Evolutionary conservation across 2,329 filamentous ascomycete species (phyloP), one percentile per base, ranked within the genome.

Genomic region (Fusarium illudens): DNA sequence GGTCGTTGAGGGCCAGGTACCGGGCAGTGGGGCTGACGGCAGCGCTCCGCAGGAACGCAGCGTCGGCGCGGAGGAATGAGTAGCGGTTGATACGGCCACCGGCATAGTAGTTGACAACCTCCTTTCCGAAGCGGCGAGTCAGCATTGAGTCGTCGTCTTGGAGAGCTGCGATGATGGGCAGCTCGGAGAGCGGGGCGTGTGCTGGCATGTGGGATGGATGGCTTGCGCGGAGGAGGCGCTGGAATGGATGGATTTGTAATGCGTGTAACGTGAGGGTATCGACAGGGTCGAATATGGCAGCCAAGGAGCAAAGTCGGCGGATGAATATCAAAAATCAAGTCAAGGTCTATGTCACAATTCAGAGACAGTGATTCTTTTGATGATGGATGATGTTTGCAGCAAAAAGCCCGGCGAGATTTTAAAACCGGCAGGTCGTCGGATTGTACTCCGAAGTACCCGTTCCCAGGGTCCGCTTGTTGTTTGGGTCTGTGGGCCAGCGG

Each of bases 51-150:
- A 96, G 85, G 76, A 95, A 96, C n/a, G 77, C 76, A 70, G 89
- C 83, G 78, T 95, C 90, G 44, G 84, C 80, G 46, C 92, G 89
- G 25, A 96, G 83, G 79, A 95, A 96, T 15, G 91, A 92, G 48
- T 94, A 86, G 46, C 92, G 89, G 81, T 96, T 95, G 60, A 95
- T 80, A 7, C 90, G 91, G 57, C 87, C 90, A 70, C 92, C 91
- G 51, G 91, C 89, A 80, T 94, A 96, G 86, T 96, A 96, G 80
- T 95, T 96, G 76, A 90, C 86, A 65, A 92, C 84, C 79, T 95
- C 92, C 70, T 87, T 89, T 78, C 92, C 92, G 79, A 94, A 95
- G 76, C 90, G 92, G 62, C 87, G 84, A 71, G 89, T 88, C 73
- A 96, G 83, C 89, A 93, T 93, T 12, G 86, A 88, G 78, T 84